These are phyloP conservation scores for Capsella bursapastoris DNA, from an alignment of 345 rosid genomes.

Conservation along the genomic window DNA sequence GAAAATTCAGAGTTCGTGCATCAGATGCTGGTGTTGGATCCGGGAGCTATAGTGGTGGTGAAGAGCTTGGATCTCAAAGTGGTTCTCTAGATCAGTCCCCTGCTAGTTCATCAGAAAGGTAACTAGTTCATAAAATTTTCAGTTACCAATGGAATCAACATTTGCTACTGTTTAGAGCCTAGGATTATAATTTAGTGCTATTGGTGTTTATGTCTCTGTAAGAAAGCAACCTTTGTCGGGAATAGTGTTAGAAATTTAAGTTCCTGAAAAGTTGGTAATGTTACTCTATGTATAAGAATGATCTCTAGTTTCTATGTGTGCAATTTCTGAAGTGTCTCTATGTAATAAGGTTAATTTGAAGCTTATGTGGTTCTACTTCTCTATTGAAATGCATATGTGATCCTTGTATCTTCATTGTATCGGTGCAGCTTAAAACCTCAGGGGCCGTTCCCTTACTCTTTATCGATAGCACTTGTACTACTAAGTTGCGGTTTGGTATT, in stretches of 20 bases:
- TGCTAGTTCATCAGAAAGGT: conserved; percentile 60
- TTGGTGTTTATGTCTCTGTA: too few relatives aligned
- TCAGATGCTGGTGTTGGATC: conserved; percentile 74
- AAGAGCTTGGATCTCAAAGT: conserved; percentile 58
- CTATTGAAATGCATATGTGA: conserved; percentile 18
- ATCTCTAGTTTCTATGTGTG: not conserved
- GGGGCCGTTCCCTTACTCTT: conserved; percentile 67
- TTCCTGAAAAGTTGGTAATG: not conserved
- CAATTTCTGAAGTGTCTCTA: too few relatives aligned
- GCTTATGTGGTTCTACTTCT: not conserved
- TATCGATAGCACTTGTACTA: conserved; percentile 75
- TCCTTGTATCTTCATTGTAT: conserved; percentile 34
- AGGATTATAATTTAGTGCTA: not conserved
- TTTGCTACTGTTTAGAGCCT: conserved; percentile 9
- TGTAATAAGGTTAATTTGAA: not conserved
- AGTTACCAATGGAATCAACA: conserved; percentile 8
- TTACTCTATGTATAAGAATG: not conserved
- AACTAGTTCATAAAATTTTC: conserved; percentile 40
- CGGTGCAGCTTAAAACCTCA: conserved; percentile 68
- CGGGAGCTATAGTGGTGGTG: conserved; percentile 60
- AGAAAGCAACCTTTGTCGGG: not conserved
- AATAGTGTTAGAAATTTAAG: not conserved
- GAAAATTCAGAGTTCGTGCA: conserved; percentile 60
- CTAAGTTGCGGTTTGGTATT: conserved; percentile 73
- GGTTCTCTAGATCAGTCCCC: conserved; percentile 48